Conservation (phyloP, 225 moss, liverwort and hornwort species). For the Straminergon stramineum region DNA sequence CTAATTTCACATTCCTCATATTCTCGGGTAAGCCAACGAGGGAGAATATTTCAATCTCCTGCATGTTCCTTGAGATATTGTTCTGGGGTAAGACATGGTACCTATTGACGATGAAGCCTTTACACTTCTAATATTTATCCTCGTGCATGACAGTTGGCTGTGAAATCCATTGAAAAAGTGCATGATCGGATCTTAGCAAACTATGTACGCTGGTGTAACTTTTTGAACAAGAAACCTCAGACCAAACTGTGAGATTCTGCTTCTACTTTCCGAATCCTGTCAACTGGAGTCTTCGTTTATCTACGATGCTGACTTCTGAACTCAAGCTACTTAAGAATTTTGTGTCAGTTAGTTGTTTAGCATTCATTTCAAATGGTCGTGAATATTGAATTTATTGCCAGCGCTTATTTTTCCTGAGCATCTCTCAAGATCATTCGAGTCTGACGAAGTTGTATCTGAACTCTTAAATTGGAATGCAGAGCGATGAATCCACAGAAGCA, state of each 20-base stretch:
- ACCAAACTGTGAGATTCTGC: slow-evolving; percentile 49
- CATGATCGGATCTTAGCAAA: slow-evolving; percentile 69
- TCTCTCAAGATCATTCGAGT: not conserved
- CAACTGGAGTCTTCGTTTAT: not conserved
- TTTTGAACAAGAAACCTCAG: slow-evolving; percentile 56
- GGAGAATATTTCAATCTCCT: not conserved
- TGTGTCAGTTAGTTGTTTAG: not conserved
- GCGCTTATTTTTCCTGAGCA: not conserved
- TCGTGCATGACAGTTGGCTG: slow-evolving; percentile 21
- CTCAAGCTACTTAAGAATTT: not conserved
- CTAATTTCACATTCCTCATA: not conserved
- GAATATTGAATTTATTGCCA: not conserved
- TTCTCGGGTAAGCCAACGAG: not conserved
- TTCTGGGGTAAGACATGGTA: not conserved
- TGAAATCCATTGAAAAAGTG: slow-evolving; percentile 40
- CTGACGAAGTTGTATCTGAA: not conserved
- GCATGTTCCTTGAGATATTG: not conserved
- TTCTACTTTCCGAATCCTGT: not conserved
- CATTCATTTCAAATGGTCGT: not conserved
- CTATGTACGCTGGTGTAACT: slow-evolving; percentile 86
- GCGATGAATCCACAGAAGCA: slow-evolving; percentile 43
- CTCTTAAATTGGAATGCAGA: slow-evolving; percentile 23
- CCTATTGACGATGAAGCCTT: not conserved
- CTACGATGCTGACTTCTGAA: not conserved
- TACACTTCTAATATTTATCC: not conserved